Base-by-base conservation (phyloP, 2,329 filamentous ascomycete species). In the Talaromyces rugulosus region DNA sequence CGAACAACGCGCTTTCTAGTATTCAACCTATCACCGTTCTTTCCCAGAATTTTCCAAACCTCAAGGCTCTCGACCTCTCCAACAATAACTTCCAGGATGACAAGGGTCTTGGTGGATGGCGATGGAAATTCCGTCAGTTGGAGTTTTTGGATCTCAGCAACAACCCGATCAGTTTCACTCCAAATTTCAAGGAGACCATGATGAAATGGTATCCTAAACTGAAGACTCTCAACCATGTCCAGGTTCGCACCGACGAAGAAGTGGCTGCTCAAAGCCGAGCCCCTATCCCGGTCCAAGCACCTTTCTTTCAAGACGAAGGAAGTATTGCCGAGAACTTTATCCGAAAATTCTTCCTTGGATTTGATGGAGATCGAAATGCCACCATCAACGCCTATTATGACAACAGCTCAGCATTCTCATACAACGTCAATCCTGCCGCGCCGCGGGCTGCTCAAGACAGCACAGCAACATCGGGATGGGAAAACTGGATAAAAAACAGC, bases 31-130 rank as follows among this genome's bases (percentile, higher is more conserved):
- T 98, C 57, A 91, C 89, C 58, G 83, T 87, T 1, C 82, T 98
- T 1, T 87, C 91, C 9, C 84, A 86, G 58, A 92, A 90, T 0
- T 90, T 98, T 60, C 92, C 93, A 0, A 89, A 93, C 64, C 81
- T 98, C 63, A 88, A 91, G 72, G 93, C 96, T 67, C 85, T 99
- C 12, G 94, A 97, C 67, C 84, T 98, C 30, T 95, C 91, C 60
- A 86, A 88, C 71, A 98, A 98, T 77, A 85, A 87, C 47, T 86
- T 99, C 68, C 81, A 83, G 62, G 86, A 85, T 58, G 76, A 92
- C 57, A 85, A 87, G 61, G 84, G 85, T 9, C 76, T 99, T 54
- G 84, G 87, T 58, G 84, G 82, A 34, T 97, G 92, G 92, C 88
- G 88, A 63, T 85, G 87, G 71, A 91, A 90, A 60, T 93, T 98